Conservation (phyloP, 805 yeast genomes). For the Ogataea neopini region DNA sequence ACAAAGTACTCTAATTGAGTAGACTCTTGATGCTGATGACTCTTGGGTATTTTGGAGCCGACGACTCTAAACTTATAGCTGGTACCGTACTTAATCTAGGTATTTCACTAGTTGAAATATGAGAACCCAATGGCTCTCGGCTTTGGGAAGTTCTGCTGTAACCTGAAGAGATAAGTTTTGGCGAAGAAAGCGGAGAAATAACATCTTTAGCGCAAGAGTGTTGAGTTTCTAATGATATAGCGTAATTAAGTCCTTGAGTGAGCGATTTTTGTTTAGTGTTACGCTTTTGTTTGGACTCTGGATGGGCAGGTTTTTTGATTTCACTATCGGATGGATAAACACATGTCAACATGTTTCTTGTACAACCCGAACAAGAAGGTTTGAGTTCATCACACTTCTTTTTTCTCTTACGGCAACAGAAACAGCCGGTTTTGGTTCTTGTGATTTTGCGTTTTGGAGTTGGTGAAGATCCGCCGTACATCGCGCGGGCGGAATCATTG, state of each 20-base stretch:
- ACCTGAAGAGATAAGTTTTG: constrained; percentile 17
- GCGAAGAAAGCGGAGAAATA: constrained; percentile 33
- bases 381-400: constrained; percentile 40
- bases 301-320: constrained; percentile 14
- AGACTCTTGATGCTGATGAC: constrained; percentile 31
- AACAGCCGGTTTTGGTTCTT: constrained; percentile 41
- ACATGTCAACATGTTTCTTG: constrained; percentile 35
- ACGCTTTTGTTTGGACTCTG: constrained; percentile 5
- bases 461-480: constrained; percentile 2
- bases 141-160: constrained; percentile 6
- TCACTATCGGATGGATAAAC: constrained; percentile 33
- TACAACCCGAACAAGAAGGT: constrained; percentile 39
- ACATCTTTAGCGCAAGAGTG: constrained; percentile 12
- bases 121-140: neutral
- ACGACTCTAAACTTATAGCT: constrained; percentile 2
- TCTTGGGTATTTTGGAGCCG: constrained; percentile 10
- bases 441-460: constrained; percentile 32
- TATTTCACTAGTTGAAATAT: neutral
- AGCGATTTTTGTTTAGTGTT: constrained; percentile 3
- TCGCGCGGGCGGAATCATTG: neutral
- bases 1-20: constrained; percentile 17
- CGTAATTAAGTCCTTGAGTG: neutral
- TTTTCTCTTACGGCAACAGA: constrained; percentile 40
- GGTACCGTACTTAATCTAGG: constrained; percentile 7
- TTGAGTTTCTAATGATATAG: neutral